Conservation (phyloP, 345 rosid genomes). For the Lumnitzera littorea region DNA sequence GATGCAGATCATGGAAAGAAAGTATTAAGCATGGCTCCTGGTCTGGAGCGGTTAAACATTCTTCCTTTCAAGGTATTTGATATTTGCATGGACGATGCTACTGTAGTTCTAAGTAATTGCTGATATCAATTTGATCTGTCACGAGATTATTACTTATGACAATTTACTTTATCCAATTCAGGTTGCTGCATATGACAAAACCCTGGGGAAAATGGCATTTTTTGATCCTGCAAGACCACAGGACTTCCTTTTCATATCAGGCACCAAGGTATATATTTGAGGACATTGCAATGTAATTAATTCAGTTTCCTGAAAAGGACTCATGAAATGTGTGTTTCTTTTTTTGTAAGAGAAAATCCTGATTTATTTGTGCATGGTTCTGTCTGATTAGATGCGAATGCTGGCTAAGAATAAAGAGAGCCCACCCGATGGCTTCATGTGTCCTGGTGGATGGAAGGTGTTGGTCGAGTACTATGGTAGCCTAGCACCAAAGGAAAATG, state of each 20-base stretch:
- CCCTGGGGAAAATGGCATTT: constrained; percentile 97
- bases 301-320: background rate
- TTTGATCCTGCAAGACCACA: constrained; percentile 86
- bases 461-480: constrained; percentile 84
- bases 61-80: constrained; percentile 85
- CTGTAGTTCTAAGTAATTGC: background rate
- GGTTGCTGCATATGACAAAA: constrained; percentile 96
- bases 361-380: constrained; percentile 2
- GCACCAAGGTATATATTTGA: constrained; percentile 63
- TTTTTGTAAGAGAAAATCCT: background rate
- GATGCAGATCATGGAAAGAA: constrained; percentile 99
- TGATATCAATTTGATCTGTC: no score
- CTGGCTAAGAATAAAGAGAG: constrained; percentile 89
- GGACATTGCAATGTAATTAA: no score
- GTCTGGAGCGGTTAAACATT: constrained; percentile 88
- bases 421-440: constrained; percentile 97
- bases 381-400: constrained; percentile 60
- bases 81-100: background rate
- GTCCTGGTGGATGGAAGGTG: constrained; percentile 95
- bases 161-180: constrained; percentile 13
- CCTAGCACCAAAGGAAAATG: constrained; percentile 40
- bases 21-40: constrained; percentile 95
- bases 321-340: background rate
- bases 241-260: constrained; percentile 91
- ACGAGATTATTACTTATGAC: no score